Evolutionary conservation across 257 asterid species (phyloP).

Genomic region (Capsicum chinense): DNA sequence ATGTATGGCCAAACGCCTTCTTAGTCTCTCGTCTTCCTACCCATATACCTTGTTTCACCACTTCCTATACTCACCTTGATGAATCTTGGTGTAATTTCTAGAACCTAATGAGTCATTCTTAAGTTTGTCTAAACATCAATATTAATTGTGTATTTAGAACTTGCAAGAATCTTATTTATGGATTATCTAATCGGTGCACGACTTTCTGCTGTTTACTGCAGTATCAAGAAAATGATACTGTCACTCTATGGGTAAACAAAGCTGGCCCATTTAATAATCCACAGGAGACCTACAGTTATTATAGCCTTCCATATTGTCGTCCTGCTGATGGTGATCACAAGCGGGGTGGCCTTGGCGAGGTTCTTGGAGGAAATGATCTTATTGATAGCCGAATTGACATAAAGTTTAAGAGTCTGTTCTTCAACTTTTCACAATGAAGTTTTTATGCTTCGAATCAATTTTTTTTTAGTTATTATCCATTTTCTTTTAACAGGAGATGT

Average conservation of each 20-base stretch:
- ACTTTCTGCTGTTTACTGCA: constrained; percentile 40
- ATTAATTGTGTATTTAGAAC: not conserved
- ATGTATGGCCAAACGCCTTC: too few relatives aligned
- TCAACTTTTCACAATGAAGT: constrained; percentile 11
- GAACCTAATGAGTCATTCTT: not conserved
- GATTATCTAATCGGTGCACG: not conserved
- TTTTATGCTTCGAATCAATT: not conserved
- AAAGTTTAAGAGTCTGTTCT: constrained; percentile 58
- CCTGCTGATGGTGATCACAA: constrained; percentile 56
- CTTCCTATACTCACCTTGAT: not conserved
- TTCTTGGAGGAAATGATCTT: constrained; percentile 70
- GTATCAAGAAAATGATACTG: constrained; percentile 61
- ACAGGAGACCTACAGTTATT: constrained; percentile 79
- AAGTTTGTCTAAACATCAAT: not conserved
- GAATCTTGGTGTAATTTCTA: not conserved
- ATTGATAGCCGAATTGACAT: constrained; percentile 75
- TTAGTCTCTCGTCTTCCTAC: not conserved
- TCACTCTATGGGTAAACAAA: constrained; percentile 74
- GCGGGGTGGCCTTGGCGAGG: constrained; percentile 75
- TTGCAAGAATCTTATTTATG: not conserved
- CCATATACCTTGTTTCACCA: not conserved
- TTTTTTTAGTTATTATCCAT: constrained; percentile 4
- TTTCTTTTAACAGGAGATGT: constrained; percentile 54
- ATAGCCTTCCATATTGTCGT: constrained; percentile 73
- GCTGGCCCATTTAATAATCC: constrained; percentile 77